phyloP scores from a whole-genome alignment of 176 grass and related monocot genomes.

The Urochloa ruziziensis region DNA sequence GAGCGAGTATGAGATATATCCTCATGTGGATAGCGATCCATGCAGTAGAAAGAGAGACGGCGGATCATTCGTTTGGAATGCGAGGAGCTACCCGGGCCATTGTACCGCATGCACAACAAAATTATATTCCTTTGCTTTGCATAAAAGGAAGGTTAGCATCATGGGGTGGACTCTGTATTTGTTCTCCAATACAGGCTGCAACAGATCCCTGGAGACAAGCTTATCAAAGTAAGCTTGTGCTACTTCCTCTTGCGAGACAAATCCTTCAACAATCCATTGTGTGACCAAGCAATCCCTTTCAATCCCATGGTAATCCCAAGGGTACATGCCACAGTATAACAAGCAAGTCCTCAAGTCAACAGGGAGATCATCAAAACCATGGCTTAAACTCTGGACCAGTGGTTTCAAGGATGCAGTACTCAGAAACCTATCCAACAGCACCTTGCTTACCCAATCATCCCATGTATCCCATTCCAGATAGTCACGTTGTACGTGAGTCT shows the following conservation, averaged over 20 bases:
- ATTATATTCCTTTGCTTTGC: neutral
- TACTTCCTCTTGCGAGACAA: neutral
- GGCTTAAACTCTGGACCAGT: neutral
- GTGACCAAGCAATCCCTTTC: neutral
- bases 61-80: neutral
- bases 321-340: neutral
- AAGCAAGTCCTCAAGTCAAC: neutral
- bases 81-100: neutral
- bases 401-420: neutral
- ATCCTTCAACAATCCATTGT: neutral
- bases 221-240: neutral
- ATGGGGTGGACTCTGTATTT: neutral
- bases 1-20: neutral
- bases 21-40: neutral
- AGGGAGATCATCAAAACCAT: neutral
- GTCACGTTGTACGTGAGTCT: neutral
- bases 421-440: neutral
- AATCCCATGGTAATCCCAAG: rapidly evolving
- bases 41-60: neutral
- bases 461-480: neutral
- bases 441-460: neutral
- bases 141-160: neutral
- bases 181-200: neutral
- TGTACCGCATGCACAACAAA: neutral
- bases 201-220: neutral